Base-by-base conservation (phyloP, 2,329 filamentous ascomycete genomes). In the Lomentospora prolificans region DNA sequence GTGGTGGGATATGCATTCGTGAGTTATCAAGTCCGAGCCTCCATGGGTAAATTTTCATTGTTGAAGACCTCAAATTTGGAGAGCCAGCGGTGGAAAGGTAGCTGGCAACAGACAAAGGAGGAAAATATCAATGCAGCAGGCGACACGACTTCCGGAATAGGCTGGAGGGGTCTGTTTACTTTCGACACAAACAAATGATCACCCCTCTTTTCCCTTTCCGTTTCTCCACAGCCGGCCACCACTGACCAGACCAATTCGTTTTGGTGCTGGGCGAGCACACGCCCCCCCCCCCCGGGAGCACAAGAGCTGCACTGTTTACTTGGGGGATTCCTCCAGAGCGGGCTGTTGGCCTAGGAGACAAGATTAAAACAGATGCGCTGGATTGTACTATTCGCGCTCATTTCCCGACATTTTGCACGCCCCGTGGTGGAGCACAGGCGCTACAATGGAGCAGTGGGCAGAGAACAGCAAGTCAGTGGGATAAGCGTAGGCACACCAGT, bases 111-210 rank as follows among this genome's bases (percentile, higher is more conserved):
- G 22, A 25, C 17, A 22, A 25, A 48, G 41, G 12, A 48, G 4
- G 44, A 48, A 25, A 48, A 48, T 10, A 25, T 10, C 7, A 22
- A 14, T 22, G 22, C 3, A 9, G 19, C 44, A 48, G 17, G 44
- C 44, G 44, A 48, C 44, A 25, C 22, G 44, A 17, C 17, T 48
- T 48, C 22, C 19, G 44, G 22, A 48, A 22, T 12, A 48, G 44
- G 44, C 44, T 48, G 44, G 44, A 48, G 44, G 44, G 44, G 44
- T 48, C 44, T 48, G 44, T 48, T 48, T 48, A 48, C 44, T 48
- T 48, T 27, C 22, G 22, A 48, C 44, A 48, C 44, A 48, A 48
- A 48, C 44, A 48, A 48, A 48, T 25, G 17, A 25, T 22, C 44
- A 25, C 44, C 44, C 44, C 44, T 48, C 44, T 27, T 48, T 27